phyloP scores from a whole-genome alignment of 495 filamentous ascomycete species.

The Talaromyces liani region DNA sequence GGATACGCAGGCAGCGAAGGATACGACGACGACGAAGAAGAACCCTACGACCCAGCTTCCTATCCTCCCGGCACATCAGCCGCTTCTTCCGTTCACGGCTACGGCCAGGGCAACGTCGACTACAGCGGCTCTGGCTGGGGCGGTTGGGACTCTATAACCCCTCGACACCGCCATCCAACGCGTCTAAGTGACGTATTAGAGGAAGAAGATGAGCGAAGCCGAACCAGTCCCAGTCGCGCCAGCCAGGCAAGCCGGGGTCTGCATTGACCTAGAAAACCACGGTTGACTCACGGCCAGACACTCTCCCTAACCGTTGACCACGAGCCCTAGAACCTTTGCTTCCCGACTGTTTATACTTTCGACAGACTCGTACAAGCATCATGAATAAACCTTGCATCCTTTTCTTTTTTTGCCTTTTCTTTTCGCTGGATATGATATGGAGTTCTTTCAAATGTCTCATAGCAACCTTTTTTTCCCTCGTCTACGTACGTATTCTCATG shows the following conservation, averaged over 20 bases:
- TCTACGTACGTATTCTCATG: conserved; percentile 10
- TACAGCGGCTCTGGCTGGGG: conserved; percentile 62
- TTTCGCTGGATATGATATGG: conserved; percentile 9
- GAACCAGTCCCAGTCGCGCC: conserved; percentile 51
- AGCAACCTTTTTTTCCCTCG: conserved; percentile 9
- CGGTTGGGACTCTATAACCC: conserved; percentile 68
- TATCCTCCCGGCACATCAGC: conserved; percentile 22
- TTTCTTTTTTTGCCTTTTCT: background rate
- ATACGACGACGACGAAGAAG: conserved; percentile 41
- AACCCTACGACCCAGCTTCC: conserved; percentile 32
- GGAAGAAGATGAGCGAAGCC: conserved; percentile 47
- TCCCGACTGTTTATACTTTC: background rate
- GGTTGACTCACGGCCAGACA: conserved; percentile 5
- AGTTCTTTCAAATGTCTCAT: conserved; percentile 8
- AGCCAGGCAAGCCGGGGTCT: conserved; percentile 37
- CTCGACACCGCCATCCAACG: conserved; percentile 92
- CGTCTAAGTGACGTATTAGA: conserved; percentile 91
- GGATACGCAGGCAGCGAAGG: conserved; percentile 48
- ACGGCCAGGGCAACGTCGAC: conserved; percentile 31
- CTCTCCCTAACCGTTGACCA: background rate
- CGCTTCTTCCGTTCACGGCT: conserved; percentile 20
- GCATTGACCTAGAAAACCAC: conserved; percentile 14
- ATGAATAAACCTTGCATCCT: conserved; percentile 4
- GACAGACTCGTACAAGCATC: background rate
- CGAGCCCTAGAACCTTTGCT: background rate